Conservation (phyloP, 2,329 filamentous ascomycete genomes). For the Berkeleyomyces rouxiae region DNA sequence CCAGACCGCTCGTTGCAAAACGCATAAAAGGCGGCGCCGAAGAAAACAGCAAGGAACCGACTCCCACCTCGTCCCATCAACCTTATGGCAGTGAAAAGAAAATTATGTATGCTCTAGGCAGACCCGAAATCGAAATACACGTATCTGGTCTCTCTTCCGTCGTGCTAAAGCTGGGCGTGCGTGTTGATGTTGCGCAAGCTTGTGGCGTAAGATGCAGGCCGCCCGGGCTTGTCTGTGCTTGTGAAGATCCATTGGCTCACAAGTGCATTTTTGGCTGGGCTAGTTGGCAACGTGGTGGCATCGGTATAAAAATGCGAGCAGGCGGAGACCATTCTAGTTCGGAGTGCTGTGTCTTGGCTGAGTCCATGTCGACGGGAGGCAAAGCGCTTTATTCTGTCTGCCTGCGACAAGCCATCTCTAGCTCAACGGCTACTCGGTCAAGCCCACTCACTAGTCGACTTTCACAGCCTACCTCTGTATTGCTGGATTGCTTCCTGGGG, state of each 20-base stretch:
- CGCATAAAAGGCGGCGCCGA: too few species aligned
- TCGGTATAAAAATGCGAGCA: neutral
- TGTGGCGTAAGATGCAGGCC: neutral
- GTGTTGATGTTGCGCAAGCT: neutral
- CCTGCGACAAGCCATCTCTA: neutral
- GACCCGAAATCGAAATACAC: neutral
- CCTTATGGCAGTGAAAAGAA: too few species aligned
- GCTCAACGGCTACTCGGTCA: neutral
- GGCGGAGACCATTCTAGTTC: neutral
- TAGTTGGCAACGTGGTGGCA: neutral
- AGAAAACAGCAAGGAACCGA: too few species aligned
- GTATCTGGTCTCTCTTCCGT: neutral
- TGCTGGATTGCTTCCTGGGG: neutral
- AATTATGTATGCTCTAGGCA: too few species aligned
- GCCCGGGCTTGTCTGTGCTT: neutral
- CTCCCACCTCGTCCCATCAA: too few species aligned
- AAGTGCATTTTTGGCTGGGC: neutral
- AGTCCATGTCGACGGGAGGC: neutral
- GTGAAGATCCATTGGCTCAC: neutral
- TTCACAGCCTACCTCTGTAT: neutral
- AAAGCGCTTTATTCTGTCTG: neutral
- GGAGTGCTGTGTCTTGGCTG: neutral
- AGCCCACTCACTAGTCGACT: neutral
- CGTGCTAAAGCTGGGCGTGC: neutral
- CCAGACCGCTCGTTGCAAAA: too few species aligned